Evolutionary conservation across 352 stramenopile genomes (phyloP).

Genomic region (Phytophthora multivora): DNA sequence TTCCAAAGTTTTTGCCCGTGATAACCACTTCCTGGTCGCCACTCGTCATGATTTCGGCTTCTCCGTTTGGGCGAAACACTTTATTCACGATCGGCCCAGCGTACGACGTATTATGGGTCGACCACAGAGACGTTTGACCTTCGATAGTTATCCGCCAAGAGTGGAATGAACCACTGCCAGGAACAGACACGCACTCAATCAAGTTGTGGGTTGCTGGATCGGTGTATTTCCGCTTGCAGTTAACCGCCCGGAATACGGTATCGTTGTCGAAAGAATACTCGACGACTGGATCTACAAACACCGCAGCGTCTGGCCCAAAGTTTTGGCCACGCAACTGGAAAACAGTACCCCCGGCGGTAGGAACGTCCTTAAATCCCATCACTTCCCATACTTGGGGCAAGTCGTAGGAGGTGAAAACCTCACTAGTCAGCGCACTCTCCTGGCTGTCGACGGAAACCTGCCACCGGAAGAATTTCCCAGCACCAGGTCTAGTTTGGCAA

Average conservation of each 20-base stretch:
- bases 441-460: slow-evolving; percentile 45
- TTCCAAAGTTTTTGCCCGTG: slow-evolving; percentile 64
- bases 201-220: slow-evolving; percentile 42
- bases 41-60: slow-evolving; percentile 53
- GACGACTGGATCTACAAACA: slow-evolving; percentile 54
- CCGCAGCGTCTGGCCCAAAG: slow-evolving; percentile 51
- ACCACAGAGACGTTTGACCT: slow-evolving; percentile 38
- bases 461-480: slow-evolving; percentile 45
- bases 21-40: slow-evolving; percentile 59
- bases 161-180: slow-evolving; percentile 50
- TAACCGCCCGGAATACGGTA: slow-evolving; percentile 40
- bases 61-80: slow-evolving; percentile 51
- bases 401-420: slow-evolving; percentile 35
- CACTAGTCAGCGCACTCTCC: slow-evolving; percentile 16
- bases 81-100: slow-evolving; percentile 59
- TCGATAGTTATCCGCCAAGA: slow-evolving; percentile 53
- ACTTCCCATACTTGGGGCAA: slow-evolving; percentile 41
- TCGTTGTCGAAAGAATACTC: slow-evolving; percentile 50
- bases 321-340: slow-evolving; percentile 55
- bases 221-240: slow-evolving; percentile 63
- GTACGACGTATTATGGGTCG: slow-evolving; percentile 51
- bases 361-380: slow-evolving; percentile 49
- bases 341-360: slow-evolving; percentile 47
- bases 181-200: slow-evolving; percentile 55
- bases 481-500: slow-evolving; percentile 42